Evolutionary conservation across 2,329 filamentous ascomycete genomes (phyloP).

Genomic region (Trichoderma koningii): DNA sequence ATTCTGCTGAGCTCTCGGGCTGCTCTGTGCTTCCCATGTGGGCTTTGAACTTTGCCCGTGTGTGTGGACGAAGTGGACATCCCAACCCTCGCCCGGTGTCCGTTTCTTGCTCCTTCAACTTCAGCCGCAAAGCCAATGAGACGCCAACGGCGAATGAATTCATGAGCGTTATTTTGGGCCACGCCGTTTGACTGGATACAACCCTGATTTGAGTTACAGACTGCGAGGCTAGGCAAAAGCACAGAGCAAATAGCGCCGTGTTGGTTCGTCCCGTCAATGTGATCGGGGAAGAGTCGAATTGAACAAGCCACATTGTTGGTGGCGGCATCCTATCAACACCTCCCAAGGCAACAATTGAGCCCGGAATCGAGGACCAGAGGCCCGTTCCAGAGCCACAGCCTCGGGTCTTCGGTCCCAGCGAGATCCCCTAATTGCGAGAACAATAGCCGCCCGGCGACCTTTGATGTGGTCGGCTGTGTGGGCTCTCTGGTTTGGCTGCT

Average conservation of each 20-base stretch:
- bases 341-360: neutral
- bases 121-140: neutral
- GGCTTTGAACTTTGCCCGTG: neutral
- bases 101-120: neutral
- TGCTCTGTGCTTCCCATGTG: neutral
- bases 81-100: neutral
- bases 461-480: neutral
- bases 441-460: neutral
- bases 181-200: neutral
- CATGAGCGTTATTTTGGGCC: neutral
- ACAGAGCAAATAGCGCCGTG: slow-evolving; percentile 29
- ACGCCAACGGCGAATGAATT: neutral
- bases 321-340: neutral
- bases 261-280: neutral
- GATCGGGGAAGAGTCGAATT: neutral
- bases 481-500: neutral
- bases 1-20: neutral
- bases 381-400: neutral
- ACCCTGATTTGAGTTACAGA: neutral
- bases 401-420: neutral
- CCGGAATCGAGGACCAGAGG: neutral
- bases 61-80: neutral
- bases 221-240: slow-evolving; percentile 22
- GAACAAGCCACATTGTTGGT: slow-evolving; percentile 5
- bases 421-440: neutral